Evolutionary conservation across 2,329 filamentous ascomycete species (phyloP).

Genomic region (Zymoseptoria pseudotritici): DNA sequence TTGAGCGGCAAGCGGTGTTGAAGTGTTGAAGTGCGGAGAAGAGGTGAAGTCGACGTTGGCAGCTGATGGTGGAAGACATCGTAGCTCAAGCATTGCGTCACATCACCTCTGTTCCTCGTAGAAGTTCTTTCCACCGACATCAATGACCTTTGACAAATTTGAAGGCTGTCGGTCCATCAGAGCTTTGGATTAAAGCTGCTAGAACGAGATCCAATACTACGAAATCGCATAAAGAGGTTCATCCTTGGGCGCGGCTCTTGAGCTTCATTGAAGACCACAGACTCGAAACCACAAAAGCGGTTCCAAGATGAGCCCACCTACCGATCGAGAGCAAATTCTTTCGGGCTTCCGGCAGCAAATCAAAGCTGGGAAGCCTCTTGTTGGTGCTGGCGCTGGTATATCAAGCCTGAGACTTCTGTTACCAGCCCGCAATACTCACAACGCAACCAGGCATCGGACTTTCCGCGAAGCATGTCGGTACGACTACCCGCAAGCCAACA

Average conservation of each 20-base stretch:
- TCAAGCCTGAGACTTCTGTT: background rate
- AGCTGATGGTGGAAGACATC: background rate
- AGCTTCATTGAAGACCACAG: background rate
- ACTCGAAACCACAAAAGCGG: background rate
- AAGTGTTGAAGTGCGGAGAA: background rate
- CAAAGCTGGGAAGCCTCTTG: constrained; percentile 49
- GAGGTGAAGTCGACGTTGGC: background rate
- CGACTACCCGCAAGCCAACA: too few relatives aligned
- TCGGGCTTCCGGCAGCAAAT: constrained; percentile 48
- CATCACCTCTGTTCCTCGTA: too few relatives aligned
- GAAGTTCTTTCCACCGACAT: too few relatives aligned
- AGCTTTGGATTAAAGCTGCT: background rate
- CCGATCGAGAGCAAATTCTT: constrained; percentile 50
- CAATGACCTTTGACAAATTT: too few relatives aligned
- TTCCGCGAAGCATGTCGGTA: constrained; percentile 39
- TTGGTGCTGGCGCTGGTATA: constrained; percentile 59
- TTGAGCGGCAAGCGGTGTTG: background rate
- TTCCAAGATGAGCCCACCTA: constrained; percentile 49
- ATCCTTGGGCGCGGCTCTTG: too few relatives aligned
- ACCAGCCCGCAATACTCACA: background rate
- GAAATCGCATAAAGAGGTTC: too few relatives aligned
- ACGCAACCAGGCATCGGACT: constrained; percentile 53
- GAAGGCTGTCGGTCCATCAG: too few relatives aligned
- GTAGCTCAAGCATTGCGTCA: constrained; percentile 3
- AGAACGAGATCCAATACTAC: too few relatives aligned